Conservation (phyloP, 495 filamentous ascomycete genomes). For the Evansstolkia leycettana region DNA sequence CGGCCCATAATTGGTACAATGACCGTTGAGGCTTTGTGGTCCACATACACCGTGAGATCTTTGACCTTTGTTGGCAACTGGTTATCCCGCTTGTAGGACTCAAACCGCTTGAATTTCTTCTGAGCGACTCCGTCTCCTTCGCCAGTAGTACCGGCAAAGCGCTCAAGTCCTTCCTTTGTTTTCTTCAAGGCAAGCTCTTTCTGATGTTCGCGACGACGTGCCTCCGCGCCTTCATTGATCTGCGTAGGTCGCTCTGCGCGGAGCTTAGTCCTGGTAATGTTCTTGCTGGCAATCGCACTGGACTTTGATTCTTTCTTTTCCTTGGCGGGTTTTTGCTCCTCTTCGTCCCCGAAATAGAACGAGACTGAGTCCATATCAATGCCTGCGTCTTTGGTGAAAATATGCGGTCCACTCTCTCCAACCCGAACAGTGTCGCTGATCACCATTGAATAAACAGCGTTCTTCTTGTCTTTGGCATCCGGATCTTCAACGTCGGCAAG, state of each 20-base stretch:
- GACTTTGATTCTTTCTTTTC: constrained; percentile 74
- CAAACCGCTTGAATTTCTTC: constrained; percentile 97
- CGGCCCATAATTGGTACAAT: constrained; percentile 95
- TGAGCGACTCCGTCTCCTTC: constrained; percentile 81
- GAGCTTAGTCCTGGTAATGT: constrained; percentile 86
- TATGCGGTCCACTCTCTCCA: constrained; percentile 52
- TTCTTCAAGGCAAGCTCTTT: constrained; percentile 81
- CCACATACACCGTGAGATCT: constrained; percentile 79
- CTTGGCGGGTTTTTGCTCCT: constrained; percentile 44
- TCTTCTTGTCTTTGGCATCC: constrained; percentile 72
- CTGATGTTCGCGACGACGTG: constrained; percentile 79
- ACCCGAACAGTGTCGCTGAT: constrained; percentile 91
- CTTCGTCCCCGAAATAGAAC: constrained; percentile 94
- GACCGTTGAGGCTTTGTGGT: constrained; percentile 78
- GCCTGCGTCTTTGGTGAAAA: constrained; percentile 88
- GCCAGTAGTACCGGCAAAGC: constrained; percentile 68
- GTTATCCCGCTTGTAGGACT: constrained; percentile 97
- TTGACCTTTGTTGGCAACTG: constrained; percentile 75
- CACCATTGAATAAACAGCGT: constrained; percentile 74
- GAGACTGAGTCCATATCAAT: constrained; percentile 83
- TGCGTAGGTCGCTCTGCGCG: constrained; percentile 80
- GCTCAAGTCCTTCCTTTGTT: constrained; percentile 71
- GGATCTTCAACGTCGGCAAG: constrained; percentile 79
- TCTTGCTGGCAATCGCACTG: constrained; percentile 74
- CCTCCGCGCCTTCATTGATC: constrained; percentile 81